Percentiles rank a stretch among this genome's conserved stretches.
Evolutionary conservation across 768 basidiomycete genomes (phyloP).

Genomic region (Mycena rebaudengoi): DNA sequence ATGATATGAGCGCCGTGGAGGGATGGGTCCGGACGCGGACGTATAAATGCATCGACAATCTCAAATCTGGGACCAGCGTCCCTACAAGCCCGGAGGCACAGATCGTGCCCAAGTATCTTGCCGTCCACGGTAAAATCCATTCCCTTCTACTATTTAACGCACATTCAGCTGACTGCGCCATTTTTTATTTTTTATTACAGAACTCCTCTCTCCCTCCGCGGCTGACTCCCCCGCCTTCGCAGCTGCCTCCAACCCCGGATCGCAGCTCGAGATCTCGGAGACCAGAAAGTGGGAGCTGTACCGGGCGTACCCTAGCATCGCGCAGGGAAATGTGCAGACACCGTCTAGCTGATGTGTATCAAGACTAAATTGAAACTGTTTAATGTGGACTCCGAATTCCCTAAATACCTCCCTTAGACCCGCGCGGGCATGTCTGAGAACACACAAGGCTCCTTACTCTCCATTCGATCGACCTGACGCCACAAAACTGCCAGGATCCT

Average conservation of each 20-base stretch:
- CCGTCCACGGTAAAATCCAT: conserved; percentile 48
- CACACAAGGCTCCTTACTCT: no score
- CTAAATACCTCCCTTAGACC: no score
- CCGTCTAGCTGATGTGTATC: conserved; percentile 1
- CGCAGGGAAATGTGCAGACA: conserved; percentile 45
- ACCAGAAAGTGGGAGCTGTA: conserved; percentile 53
- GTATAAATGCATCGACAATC: conserved; percentile 50
- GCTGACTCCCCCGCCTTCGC: conserved; percentile 27
- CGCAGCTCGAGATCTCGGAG: conserved; percentile 31
- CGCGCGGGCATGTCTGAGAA: no score
- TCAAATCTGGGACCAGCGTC: conserved; percentile 43
- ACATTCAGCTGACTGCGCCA: not conserved
- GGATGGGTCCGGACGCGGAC: conserved; percentile 52
- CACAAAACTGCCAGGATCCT: no score
- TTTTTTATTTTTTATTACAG: conserved; percentile 25
- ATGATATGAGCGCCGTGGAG: conserved; percentile 28
- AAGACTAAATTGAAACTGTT: not conserved
- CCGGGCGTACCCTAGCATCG: conserved; percentile 55
- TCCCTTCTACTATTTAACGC: not conserved
- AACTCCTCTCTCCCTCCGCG: conserved; percentile 25
- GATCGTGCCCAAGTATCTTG: conserved; percentile 45
- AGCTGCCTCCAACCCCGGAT: conserved; percentile 20
- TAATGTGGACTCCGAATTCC: not conserved
- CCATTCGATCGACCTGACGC: no score
- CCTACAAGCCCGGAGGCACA: conserved; percentile 40